These are phyloP conservation scores for Gaultheria prostrata DNA, from an alignment of 148 eudicot genomes.

Conservation along the genomic window DNA sequence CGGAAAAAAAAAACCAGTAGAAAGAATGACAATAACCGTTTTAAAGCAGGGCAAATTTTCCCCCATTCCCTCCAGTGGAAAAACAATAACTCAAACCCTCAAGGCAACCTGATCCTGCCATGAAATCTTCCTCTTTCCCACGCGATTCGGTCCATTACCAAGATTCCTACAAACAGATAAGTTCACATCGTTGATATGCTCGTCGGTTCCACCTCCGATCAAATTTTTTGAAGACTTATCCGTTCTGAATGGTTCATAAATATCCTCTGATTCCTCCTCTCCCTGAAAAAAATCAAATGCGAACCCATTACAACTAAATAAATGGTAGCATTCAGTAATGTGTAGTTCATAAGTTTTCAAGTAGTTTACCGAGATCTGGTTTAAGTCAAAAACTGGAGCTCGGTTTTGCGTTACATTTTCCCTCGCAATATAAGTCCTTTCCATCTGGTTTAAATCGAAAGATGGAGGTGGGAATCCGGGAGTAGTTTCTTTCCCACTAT, in stretches of 20 bases:
- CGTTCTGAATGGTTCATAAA: conserved; percentile 14
- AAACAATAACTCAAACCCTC: conserved; percentile 28
- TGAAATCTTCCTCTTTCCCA: conserved; percentile 49
- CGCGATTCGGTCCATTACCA: conserved; percentile 40
- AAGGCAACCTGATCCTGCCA: conserved; percentile 61
- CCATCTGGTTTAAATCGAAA: conserved; percentile 23
- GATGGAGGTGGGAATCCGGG: background rate
- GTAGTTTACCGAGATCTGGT: conserved; percentile 43
- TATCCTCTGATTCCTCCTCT: conserved; percentile 37
- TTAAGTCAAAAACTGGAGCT: conserved; percentile 53
- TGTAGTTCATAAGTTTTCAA: background rate
- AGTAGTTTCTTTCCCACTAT: conserved; percentile 26
- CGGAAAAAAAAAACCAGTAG: background rate
- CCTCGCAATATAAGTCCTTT: conserved; percentile 21
- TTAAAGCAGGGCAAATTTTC: conserved; percentile 2
- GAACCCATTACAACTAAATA: background rate
- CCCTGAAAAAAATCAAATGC: conserved; percentile 21
- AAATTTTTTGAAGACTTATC: conserved; percentile 23
- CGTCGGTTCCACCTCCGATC: conserved; percentile 28
- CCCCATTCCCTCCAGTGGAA: background rate
- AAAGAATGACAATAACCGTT: background rate
- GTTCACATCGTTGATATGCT: conserved; percentile 35
- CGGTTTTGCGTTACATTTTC: conserved; percentile 25
- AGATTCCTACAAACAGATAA: conserved; percentile 41
- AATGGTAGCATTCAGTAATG: background rate